Evolutionary conservation across 257 asterid species (phyloP).

Genomic region (Dorcoceras hygrometricum): DNA sequence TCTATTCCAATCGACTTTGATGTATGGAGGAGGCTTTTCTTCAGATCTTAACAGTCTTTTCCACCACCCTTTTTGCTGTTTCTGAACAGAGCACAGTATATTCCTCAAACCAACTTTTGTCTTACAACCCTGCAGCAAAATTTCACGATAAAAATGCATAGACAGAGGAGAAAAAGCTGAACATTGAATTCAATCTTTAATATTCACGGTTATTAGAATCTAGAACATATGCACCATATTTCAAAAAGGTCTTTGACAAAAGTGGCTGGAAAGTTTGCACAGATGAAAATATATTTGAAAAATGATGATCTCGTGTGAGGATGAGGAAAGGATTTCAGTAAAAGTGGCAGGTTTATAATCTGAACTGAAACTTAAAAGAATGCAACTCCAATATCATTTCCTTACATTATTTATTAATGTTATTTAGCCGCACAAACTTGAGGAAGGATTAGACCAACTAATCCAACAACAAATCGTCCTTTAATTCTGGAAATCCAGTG

Average conservation of each 20-base stretch:
- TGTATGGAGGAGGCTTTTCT: conserved; percentile 72
- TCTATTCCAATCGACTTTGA: conserved; percentile 91
- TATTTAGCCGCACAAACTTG: too few species aligned
- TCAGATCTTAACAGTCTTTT: conserved; percentile 73
- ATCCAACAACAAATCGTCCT: too few species aligned
- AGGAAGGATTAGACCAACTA: too few species aligned
- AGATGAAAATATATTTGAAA: conserved; percentile 7
- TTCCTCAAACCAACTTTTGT: conserved; percentile 69
- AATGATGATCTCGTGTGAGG: not conserved
- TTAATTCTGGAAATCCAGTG: too few species aligned
- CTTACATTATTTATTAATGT: too few species aligned
- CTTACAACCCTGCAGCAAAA: conserved; percentile 65
- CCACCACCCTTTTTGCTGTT: conserved; percentile 84
- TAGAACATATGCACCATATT: conserved; percentile 10
- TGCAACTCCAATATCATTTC: not conserved
- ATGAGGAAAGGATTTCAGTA: conserved; percentile 1
- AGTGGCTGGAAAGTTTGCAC: conserved; percentile 9
- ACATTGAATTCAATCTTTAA: not conserved
- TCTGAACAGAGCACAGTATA: conserved; percentile 64
- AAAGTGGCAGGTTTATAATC: conserved; percentile 7
- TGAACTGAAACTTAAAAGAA: conserved; percentile 8
- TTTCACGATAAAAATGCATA: conserved; percentile 13
- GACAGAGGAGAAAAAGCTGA: conserved; percentile 7
- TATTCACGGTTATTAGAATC: conserved; percentile 3
- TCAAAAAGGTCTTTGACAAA: not conserved